Conservation (phyloP, 2,329 filamentous ascomycete species). For the Elsinoe fawcettii region DNA sequence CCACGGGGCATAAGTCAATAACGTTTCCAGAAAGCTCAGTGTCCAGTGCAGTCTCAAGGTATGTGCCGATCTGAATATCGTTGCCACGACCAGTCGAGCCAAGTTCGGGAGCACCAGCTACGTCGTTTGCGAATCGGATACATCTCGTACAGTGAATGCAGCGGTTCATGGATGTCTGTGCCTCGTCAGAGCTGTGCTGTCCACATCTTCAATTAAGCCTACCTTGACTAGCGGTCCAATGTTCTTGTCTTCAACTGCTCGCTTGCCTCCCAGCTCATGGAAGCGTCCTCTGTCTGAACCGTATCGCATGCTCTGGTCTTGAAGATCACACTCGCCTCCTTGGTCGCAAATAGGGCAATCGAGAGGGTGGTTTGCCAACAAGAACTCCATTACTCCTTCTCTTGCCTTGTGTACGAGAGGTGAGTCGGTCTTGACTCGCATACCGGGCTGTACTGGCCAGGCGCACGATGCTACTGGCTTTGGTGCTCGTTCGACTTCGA, state of each 20-base stretch:
- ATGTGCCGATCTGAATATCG: conserved; percentile 95
- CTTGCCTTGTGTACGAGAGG: conserved; percentile 93
- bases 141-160: conserved; percentile 99
- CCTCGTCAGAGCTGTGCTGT: conserved; percentile 24
- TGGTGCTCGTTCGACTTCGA: conserved; percentile 92
- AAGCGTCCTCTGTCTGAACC: conserved; percentile 93
- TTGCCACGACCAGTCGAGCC: conserved; percentile 93
- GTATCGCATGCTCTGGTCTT: conserved; percentile 99
- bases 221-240: conserved; percentile 91
- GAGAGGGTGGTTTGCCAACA: conserved; percentile 90
- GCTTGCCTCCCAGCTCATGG: conserved; percentile 91
- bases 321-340: conserved; percentile 96
- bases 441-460: conserved; percentile 96
- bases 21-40: conserved; percentile 95
- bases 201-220: conserved; percentile 15
- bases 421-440: conserved; percentile 98
- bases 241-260: conserved; percentile 98
- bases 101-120: conserved; percentile 91
- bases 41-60: conserved; percentile 88
- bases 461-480: conserved; percentile 98
- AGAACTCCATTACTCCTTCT: conserved; percentile 98
- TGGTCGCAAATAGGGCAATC: conserved; percentile 98
- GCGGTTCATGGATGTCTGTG: conserved; percentile 91
- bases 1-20: conserved; percentile 95
- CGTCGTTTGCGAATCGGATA: conserved; percentile 93